Base-by-base conservation (phyloP, 257 asterid genomes). In the Plantago ovata region DNA sequence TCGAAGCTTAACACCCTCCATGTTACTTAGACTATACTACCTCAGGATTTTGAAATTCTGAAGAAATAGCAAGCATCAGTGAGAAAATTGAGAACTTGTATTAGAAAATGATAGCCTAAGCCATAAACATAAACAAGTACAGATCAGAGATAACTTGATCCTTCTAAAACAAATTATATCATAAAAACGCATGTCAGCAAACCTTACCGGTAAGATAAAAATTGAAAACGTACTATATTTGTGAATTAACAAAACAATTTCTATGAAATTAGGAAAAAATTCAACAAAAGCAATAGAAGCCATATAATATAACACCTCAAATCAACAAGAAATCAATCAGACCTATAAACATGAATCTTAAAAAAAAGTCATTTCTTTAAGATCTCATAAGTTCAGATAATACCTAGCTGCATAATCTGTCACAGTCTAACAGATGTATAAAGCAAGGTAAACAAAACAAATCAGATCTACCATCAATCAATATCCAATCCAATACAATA, bases 341-440 rank as follows among this genome's bases (percentile, higher is more conserved):
- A 57, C 65, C n/a, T 63, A 67, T 64, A 57, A 44, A 67, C 71
- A 48, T 64, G 50, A 52, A 28, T 41, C 28, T 65, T n/a, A n/a
- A n/a, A n/a, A n/a, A n/a, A n/a, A n/a, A n/a, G n/a, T n/a, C n/a
- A n/a, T n/a, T n/a, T n/a, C 21, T 44, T 46, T 33, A 38, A 81
- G 94, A 84, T 93, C 97, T 86, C 82, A 10, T 21, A 61, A 80
- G 61, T 88, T 76, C 95, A 89, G 73, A 69, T 52, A 60, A 56
- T 55, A 50, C 72, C 73, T 74, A 78, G 62, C 66, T 50, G 59
- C 56, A 50, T 45, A 73, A 77, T 67, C 59, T 54, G 51, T 60
- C 68, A n/a, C n/a, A n/a, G n/a, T n/a, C n/a, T n/a, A n/a, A 69
- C 46, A 77, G 54, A 67, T 32, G 58, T 55, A 58, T 0, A 53